Base-by-base conservation (phyloP, 169 alveolate genomes). In the Cryptosporidium ryanae region DNA sequence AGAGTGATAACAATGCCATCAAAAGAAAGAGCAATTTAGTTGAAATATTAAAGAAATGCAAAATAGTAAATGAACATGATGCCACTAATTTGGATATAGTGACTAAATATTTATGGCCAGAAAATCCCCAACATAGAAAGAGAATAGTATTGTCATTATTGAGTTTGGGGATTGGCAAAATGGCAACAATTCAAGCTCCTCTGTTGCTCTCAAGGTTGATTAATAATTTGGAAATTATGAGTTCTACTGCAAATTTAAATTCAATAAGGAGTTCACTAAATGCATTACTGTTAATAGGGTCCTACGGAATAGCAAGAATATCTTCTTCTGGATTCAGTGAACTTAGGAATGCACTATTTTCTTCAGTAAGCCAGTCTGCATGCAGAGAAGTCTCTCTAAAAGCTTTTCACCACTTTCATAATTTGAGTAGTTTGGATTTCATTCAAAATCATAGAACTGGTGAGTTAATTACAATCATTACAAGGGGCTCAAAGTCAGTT, bases 161-260 rank as follows among this genome's bases (percentile, higher is more conserved):
- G 23, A 76, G 87, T 31, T 38, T 76, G 27, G 70, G 76, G 8
- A 81, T 87, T 8, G 92, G 93, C n/a, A 91, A 91, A 65, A 25
- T 90, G 25, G 89, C 84, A 8, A 91, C 94, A 46, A 82, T 89
- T 29, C 93, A 90, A 57, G 94, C 91, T 21, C 94, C 94, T 1
- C 57, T 91, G 18, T 70, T 90, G 48, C 82, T 91, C 57, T 90
- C 92, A 55, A 54, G 52, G 32, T 67, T 91, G 21, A 84, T 91
- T 31, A 91, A 91, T 57, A 55, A 23, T 76, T 66, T 89, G 59
- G 82, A 67, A 57, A 27, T 8, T 29, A 38, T 50, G 5, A n/a
- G 32, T 8, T 52, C 87, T 6, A 21, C 48, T 10, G 63, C 25
- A 2, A 25, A 32, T 10, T 29, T 38, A 1, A 3, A 15, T 23